Conservation (phyloP, 1,139 yeast genomes). For the Suhomyces choctaworum region DNA sequence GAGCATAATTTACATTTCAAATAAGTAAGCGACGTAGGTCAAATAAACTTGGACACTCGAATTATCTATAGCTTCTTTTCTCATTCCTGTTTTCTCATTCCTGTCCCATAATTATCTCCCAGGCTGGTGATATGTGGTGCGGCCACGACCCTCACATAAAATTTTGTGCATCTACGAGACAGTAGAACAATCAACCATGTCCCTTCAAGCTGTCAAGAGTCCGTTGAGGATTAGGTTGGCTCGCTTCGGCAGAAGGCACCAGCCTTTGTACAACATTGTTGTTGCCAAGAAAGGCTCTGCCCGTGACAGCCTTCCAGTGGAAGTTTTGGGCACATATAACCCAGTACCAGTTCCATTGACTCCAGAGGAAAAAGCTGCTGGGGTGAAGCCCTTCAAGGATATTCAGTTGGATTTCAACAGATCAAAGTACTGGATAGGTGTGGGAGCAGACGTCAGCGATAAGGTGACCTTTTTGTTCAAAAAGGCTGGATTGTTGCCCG, state of each 20-base stretch:
- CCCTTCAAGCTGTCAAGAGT: constrained; percentile 13
- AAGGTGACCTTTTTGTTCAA: constrained; percentile 75
- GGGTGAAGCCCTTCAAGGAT: constrained; percentile 71
- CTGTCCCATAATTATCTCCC: no score
- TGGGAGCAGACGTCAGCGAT: constrained; percentile 95
- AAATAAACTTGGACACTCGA: no score
- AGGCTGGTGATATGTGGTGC: constrained; percentile 1
- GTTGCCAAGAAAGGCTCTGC: constrained; percentile 76
- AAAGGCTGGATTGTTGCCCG: constrained; percentile 76
- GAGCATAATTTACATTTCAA: neutral
- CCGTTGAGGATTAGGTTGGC: constrained; percentile 77
- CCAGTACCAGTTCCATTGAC: constrained; percentile 77
- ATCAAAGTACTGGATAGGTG: constrained; percentile 97
- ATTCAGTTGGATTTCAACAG: constrained; percentile 82
- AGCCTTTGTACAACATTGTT: constrained; percentile 89
- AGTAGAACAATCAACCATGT: constrained; percentile 4
- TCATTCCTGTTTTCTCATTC: no score
- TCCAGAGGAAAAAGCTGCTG: constrained; percentile 51
- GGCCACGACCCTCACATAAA: constrained; percentile 6
- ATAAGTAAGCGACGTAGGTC: neutral
- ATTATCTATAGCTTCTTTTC: no score
- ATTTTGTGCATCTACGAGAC: constrained; percentile 3
- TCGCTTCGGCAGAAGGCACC: constrained; percentile 85
- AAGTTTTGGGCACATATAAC: constrained; percentile 91
- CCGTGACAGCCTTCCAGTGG: constrained; percentile 84